A percentile compares a stretch with the other conserved stretches of the same genome.
Conservation (phyloP, 176 grass and related monocot species). For the Hyparrhenia diplandra region DNA sequence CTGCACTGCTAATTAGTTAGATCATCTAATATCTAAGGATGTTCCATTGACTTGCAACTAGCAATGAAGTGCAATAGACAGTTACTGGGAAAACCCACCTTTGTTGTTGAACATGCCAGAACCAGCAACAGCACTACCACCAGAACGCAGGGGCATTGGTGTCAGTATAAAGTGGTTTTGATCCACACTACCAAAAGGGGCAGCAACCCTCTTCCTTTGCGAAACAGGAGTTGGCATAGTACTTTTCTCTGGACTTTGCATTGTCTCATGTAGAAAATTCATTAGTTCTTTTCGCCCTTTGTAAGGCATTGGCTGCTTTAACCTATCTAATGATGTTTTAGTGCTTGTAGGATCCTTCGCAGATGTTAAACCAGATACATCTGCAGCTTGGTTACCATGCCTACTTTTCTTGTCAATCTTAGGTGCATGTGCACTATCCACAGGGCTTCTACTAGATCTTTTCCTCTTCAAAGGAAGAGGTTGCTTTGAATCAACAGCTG, state of each 20-base stretch:
- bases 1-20: conserved; percentile 36
- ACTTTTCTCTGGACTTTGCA: conserved; percentile 51
- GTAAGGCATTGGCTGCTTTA: conserved; percentile 84
- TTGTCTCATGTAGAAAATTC: conserved; percentile 59
- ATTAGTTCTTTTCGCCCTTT: conserved; percentile 77
- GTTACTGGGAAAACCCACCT: conserved; percentile 36
- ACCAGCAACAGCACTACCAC: conserved; percentile 62
- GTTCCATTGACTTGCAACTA: not conserved
- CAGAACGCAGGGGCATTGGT: conserved; percentile 82
- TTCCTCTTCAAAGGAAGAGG: conserved; percentile 53
- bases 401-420: conserved; percentile 47
- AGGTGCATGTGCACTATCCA: not conserved
- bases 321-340: conserved; percentile 62
- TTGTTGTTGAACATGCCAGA: conserved; percentile 64
- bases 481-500: conserved; percentile 37
- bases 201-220: conserved; percentile 85
- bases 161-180: conserved; percentile 56
- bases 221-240: conserved; percentile 47
- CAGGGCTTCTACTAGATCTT: conserved; percentile 39
- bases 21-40: not conserved
- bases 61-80: not conserved
- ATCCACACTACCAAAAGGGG: conserved; percentile 48
- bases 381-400: conserved; percentile 63
- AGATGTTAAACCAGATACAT: conserved; percentile 80
- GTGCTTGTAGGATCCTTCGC: conserved; percentile 85